Evolutionary conservation across 768 basidiomycete genomes (phyloP), one percentile per base, ranked within the genome.

Genomic region (Bullera alba): DNA sequence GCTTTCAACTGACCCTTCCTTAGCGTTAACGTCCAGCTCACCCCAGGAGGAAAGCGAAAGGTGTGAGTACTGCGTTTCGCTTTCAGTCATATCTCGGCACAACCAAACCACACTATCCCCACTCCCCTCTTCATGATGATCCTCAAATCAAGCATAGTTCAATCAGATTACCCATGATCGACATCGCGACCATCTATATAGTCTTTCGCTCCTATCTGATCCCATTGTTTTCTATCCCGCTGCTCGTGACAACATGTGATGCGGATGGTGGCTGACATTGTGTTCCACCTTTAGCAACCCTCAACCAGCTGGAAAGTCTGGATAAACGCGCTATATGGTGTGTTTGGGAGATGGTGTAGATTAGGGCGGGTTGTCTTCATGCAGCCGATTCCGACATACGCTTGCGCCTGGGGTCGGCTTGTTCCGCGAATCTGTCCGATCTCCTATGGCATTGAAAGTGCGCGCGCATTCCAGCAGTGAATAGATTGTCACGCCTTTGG

Each of bases 171-270:
- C 75, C 73, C 58, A 63, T 65, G 63, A 74, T 90, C 87, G 86
- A 83, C 85, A 90, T n/a, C 84, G 79, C 75, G 75, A 81, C 78
- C 83, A 87, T 87, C 85, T 81, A 77, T n/a, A 66, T 81, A 74
- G 88, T 95, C 90, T 92, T 92, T 92, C 90, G 89, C 90, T 92
- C 88, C 89, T 92, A 92, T 92, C 88, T 92, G 90, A 92, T 36
- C 30, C 50, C 50, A 26, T 47, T 36, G 51, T 42, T 42, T 21
- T 19, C 22, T 27, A 25, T 28, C 16, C 27, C 12, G 34, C n/a
- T 12, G 19, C 19, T 27, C 22, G 6, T 15, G 30, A 17, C 22
- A 34, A 26, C 14, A 17, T 10, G 35, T n/a, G 50, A 21, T 37
- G 22, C 12, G 19, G 26, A 30, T 17, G 56, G 52, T 61, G 52